Evolutionary conservation across 148 eudicot genomes (phyloP), one percentile per base, ranked within the genome.

Genomic region (Mesembryanthemum crystallinum): DNA sequence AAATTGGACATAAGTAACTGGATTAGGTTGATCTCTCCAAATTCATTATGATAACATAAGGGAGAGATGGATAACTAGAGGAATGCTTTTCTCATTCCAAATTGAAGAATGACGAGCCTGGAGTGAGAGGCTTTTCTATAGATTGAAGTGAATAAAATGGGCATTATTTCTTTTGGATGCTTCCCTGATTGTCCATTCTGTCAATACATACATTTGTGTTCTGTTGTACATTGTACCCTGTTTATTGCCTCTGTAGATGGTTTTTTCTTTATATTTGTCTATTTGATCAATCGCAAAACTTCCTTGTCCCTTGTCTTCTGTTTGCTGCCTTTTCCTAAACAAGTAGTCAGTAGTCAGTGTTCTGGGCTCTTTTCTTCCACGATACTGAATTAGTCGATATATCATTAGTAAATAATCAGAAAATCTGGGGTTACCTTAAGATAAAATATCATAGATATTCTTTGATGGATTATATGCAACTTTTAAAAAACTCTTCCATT

Each of bases 331-430:
- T 32, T 7, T 4, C 39, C 18, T 64, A 35, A 35, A 35, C 6
- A 35, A n/a, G n/a, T 35, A 35, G 39, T 35, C 39, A 35, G 39
- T 35, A 35, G n/a, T 35, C 39, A 35, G 6, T 35, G 39, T 35
- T 21, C 6, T 39, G 47, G 69, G 10, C 32, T 17, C 7, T 2
- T 21, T 23, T n/a, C 25, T 65, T 65, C 14, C 27, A 65, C 24
- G 69, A 65, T 65, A 43, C 69, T 65, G 69, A 20, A 65, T 65
- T 39, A 35, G 39, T 35, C 6, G 8, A 45, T 45, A 45, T 45
- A 8, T 45, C 5, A 10, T 45, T 14, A 2, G 51, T 10, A 45
- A 4, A 45, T 3, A 10, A 45, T 45, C 51, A 4, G 51, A 45
- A 45, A 45, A 45, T 45, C 15, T 9, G 3, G 13, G 51, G 51